Evolutionary conservation across 1,139 yeast species (phyloP).

Genomic region (Debaryomyces nepalensis): DNA sequence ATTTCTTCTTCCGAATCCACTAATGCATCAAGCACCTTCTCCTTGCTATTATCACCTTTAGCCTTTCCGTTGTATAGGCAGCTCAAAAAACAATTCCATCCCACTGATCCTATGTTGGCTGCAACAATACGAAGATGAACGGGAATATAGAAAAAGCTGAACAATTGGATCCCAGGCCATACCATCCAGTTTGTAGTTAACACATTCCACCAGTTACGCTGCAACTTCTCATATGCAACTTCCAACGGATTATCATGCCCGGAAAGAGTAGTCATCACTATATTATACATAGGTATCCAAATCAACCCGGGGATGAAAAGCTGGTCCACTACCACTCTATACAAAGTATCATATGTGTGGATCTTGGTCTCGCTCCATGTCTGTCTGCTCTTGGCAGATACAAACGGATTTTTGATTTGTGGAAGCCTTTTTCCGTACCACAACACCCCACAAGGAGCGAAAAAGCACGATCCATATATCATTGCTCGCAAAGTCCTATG

Average conservation of each 20-base stretch:
- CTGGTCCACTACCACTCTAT: constrained; percentile 44
- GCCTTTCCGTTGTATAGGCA: constrained; percentile 49
- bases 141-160: constrained; percentile 45
- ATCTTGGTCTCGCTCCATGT: constrained; percentile 21
- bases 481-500: constrained; percentile 67
- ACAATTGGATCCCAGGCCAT: constrained; percentile 49
- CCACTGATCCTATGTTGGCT: constrained; percentile 46
- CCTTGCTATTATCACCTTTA: constrained; percentile 26
- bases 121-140: constrained; percentile 46
- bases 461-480: constrained; percentile 74
- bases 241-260: constrained; percentile 42
- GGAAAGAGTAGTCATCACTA: constrained; percentile 45
- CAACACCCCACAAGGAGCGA: constrained; percentile 73
- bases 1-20: constrained; percentile 46
- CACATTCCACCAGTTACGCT: constrained; percentile 49
- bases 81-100: constrained; percentile 53
- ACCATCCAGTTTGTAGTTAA: constrained; percentile 48
- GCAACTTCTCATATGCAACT: constrained; percentile 38
- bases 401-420: constrained; percentile 48
- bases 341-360: constrained; percentile 40
- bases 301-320: constrained; percentile 38
- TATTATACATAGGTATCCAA: constrained; percentile 52
- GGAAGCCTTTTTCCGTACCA: constrained; percentile 70
- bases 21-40: constrained; percentile 38
- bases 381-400: constrained; percentile 20